A percentile compares a stretch with the other conserved stretches of the same genome.
Evolutionary conservation across 495 filamentous ascomycete species (phyloP).

Genomic region (Penicillium fimorum): DNA sequence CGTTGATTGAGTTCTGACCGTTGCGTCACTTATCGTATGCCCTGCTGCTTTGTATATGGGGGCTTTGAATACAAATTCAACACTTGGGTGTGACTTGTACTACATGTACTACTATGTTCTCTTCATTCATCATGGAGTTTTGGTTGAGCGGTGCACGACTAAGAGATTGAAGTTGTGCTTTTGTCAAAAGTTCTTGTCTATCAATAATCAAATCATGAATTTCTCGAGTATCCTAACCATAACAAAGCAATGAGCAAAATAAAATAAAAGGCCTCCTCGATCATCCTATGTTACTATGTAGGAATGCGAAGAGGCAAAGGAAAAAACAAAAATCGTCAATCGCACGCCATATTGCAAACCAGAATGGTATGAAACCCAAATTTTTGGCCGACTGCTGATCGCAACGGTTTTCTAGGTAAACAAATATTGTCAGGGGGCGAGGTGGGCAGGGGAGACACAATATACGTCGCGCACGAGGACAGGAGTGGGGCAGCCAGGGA

Average conservation of each 20-base stretch:
- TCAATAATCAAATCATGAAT: slow-evolving; percentile 17
- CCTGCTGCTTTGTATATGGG: not conserved
- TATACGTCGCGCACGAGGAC: slow-evolving; percentile 25
- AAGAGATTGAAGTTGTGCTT: slow-evolving; percentile 1
- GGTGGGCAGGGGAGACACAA: slow-evolving; percentile 10
- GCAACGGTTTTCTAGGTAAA: slow-evolving; percentile 7
- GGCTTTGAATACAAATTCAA: too few relatives aligned
- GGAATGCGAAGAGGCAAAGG: slow-evolving; percentile 1
- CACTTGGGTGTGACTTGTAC: slow-evolving; percentile 21
- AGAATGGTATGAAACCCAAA: slow-evolving; percentile 5
- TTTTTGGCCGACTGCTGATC: slow-evolving; percentile 10
- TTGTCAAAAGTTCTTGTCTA: not conserved
- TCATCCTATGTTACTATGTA: slow-evolving; percentile 17
- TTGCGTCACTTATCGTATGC: not conserved
- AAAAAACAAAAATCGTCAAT: not conserved
- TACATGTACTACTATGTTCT: slow-evolving; percentile 8
- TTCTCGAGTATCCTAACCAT: slow-evolving; percentile 23
- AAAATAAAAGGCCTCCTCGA: slow-evolving; percentile 9
- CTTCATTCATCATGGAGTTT: slow-evolving; percentile 33
- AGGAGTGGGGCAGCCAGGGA: slow-evolving; percentile 1
- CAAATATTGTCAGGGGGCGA: slow-evolving; percentile 8
- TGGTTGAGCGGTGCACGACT: not conserved
- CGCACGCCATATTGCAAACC: slow-evolving; percentile 15
- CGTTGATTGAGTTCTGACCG: slow-evolving; percentile 21
- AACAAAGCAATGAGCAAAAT: slow-evolving; percentile 17